phyloP scores from a whole-genome alignment of 192 early-diverging fungal genomes.

The Coemansia sp. region DNA sequence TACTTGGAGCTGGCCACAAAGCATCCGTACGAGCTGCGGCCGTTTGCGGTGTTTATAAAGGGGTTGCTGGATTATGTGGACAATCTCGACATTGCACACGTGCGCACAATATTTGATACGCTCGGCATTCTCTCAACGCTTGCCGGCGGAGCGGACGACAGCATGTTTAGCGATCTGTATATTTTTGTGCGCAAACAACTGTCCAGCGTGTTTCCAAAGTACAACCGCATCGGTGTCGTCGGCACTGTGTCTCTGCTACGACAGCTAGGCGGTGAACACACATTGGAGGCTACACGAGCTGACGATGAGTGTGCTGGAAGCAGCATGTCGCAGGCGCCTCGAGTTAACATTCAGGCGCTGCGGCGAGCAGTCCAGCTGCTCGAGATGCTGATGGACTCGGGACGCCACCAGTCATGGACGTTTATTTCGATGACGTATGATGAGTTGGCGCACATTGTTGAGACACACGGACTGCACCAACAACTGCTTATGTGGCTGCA shows the following conservation, averaged over 20 bases:
- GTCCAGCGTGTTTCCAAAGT: conserved; percentile 62
- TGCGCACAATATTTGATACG: conserved; percentile 63
- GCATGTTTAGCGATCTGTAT: conserved; percentile 69
- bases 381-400: conserved; percentile 57
- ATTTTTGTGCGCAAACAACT: conserved; percentile 77
- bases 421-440: conserved; percentile 71
- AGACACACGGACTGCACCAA: conserved; percentile 52
- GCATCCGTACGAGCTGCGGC: conserved; percentile 56
- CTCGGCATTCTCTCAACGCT: conserved; percentile 62
- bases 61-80: conserved; percentile 74
- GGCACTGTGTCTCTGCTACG: conserved; percentile 66
- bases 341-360: conserved; percentile 42
- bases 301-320: background rate
- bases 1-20: conserved; percentile 56
- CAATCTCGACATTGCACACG: conserved; percentile 62
- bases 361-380: conserved; percentile 60
- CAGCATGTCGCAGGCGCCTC: conserved; percentile 33
- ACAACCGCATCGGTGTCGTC: conserved; percentile 73
- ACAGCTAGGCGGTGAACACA: conserved; percentile 56
- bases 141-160: conserved; percentile 27
- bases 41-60: conserved; percentile 68
- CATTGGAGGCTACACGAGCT: too few species aligned
- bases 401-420: conserved; percentile 55
- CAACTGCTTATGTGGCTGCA: conserved; percentile 67
- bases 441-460: conserved; percentile 68